Evolutionary conservation across 805 yeast species (phyloP).

Genomic region (Cyberlindnera japonica): DNA sequence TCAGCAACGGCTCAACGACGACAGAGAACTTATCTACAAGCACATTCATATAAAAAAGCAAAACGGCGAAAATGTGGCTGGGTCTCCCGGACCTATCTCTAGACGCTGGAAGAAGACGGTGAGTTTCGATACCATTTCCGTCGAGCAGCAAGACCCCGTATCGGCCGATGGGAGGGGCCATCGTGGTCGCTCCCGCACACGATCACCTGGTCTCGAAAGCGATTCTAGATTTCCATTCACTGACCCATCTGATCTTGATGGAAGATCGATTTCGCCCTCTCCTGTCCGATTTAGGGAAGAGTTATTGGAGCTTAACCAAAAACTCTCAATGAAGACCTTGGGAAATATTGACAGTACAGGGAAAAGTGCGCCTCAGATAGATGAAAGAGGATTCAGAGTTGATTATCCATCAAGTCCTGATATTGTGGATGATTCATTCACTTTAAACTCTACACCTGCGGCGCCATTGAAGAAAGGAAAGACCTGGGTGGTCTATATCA

Average conservation of each 20-base stretch:
- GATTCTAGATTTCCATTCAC: background rate
- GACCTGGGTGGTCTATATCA: conserved; percentile 48
- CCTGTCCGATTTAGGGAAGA: too few relatives aligned
- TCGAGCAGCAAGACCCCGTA: background rate
- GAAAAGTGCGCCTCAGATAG: background rate
- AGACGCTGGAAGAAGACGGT: conserved; percentile 1
- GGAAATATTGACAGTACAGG: background rate
- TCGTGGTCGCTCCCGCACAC: background rate
- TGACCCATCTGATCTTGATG: background rate
- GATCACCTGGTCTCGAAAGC: background rate
- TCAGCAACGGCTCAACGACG: background rate
- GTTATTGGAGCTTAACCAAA: background rate
- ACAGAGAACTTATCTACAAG: background rate
- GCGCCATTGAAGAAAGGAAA: background rate
- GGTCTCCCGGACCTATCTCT: too few relatives aligned
- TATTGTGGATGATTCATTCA: conserved; percentile 15
- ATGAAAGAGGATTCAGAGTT: conserved; percentile 17
- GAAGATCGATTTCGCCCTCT: background rate
- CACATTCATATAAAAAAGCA: background rate
- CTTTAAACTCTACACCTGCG: conserved; percentile 1
- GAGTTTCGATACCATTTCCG: conserved; percentile 5
- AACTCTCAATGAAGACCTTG: background rate
- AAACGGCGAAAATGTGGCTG: too few relatives aligned
- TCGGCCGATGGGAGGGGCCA: background rate
- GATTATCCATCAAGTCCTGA: conserved; percentile 25